Percentiles rank a stretch among this genome's conserved stretches.
phyloP scores from a whole-genome alignment of 371 early-diverging fungal species.

The Mucor lusitanicus region DNA sequence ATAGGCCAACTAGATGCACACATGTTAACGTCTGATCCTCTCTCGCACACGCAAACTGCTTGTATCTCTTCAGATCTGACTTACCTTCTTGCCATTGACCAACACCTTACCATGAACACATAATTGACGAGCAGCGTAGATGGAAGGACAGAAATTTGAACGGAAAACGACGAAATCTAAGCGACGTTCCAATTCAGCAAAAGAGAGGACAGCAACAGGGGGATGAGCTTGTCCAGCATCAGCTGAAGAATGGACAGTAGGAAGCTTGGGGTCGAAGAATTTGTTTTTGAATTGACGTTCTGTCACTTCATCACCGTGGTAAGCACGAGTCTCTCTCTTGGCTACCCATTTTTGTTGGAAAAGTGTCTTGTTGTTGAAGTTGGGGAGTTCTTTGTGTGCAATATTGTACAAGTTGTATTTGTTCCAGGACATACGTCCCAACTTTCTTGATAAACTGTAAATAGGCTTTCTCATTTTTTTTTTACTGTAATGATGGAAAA shows the following conservation, averaged over 20 bases:
- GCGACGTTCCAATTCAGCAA: conserved; percentile 88
- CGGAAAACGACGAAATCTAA: conserved; percentile 93
- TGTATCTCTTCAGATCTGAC: background rate
- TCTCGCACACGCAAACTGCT: background rate
- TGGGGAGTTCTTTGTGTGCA: conserved; percentile 60
- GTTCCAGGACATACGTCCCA: conserved; percentile 95
- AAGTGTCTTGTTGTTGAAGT: conserved; percentile 73
- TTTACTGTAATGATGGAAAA: background rate
- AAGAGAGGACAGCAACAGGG: conserved; percentile 81
- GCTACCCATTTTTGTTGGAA: conserved; percentile 95
- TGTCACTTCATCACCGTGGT: conserved; percentile 89
- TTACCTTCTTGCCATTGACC: conserved; percentile 89
- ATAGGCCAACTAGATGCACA: conserved; percentile 53
- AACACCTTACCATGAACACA: conserved; percentile 87
- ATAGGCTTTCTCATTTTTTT: conserved; percentile 51
- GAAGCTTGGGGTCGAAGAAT: conserved; percentile 73
- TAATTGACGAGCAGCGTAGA: conserved; percentile 83
- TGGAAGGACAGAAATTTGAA: conserved; percentile 84
- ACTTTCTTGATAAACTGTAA: conserved; percentile 64
- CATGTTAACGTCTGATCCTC: background rate
- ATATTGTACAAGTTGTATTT: conserved; percentile 89
- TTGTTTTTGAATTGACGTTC: conserved; percentile 79
- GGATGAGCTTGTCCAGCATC: conserved; percentile 59
- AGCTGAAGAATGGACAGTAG: conserved; percentile 64
- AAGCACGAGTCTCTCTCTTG: conserved; percentile 90